Evolutionary conservation across 2,329 filamentous ascomycete genomes (phyloP), one percentile per base, ranked within the genome.

Genomic region (Leptographium wingfieldii): DNA sequence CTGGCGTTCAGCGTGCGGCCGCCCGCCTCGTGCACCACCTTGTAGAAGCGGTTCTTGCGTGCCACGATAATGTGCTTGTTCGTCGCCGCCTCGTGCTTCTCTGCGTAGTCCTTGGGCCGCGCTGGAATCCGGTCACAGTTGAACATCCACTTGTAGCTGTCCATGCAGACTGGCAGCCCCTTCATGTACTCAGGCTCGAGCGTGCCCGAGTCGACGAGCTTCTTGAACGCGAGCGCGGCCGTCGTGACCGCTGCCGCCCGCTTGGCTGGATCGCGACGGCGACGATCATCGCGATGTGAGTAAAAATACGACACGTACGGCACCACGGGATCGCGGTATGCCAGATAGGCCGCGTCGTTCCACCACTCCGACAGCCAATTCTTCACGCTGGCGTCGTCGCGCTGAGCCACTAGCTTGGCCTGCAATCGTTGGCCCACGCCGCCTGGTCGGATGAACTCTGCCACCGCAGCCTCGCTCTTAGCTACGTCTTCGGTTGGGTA

Each of bases 241-340:
- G 88, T 90, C 1, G 89, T 85, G 65, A 99, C 87, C 65, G 92
- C 92, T 4, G 94, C 94, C 3, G 94, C 94, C 64, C 94, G 88
- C 80, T 95, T 95, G 64, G 88, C 86, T 0, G 94, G 94, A 73
- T 96, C 84, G 64, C 91, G 85, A 66, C 92, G 84, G 70, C 86
- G 82, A 67, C 90, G 85, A 74, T 99, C 95, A 74, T 99, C 94
- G 66, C 90, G 85, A 77, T 97, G 92, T 59, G 92, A 96, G 79
- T 99, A 99, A 78, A 99, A 99, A 82, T 99, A 99, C 74, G 90
- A 96, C 69, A 99, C 94, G 71, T 97, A 99, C 63, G 94, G 94
- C 22, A 97, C 89, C 55, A 99, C 90, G 12, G 94, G 94, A 72
- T 97, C 94, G 66, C 92, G 88, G 78, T 97, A 97, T 65, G 77